phyloP scores from a whole-genome alignment of 305 asterid species.

The Fraxinus xanthoxyloides region DNA sequence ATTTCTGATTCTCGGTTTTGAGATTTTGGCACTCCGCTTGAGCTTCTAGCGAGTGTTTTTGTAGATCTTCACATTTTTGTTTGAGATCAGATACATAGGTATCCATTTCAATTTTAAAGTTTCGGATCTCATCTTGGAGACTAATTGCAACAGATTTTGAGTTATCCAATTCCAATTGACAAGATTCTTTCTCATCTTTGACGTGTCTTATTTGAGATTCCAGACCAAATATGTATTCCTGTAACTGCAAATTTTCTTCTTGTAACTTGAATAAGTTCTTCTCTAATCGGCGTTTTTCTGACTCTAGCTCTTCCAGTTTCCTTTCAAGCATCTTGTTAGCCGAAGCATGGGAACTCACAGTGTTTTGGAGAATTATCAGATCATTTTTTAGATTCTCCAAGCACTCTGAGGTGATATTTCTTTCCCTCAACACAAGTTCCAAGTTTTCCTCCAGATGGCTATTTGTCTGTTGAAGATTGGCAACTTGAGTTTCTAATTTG shows the following conservation, averaged over 20 bases:
- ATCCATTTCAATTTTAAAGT: slow-evolving; percentile 42
- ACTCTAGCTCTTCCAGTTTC: slow-evolving; percentile 40
- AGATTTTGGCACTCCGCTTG: slow-evolving; percentile 48
- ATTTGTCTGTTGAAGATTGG: slow-evolving; percentile 38
- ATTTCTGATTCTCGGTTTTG: slow-evolving; percentile 40
- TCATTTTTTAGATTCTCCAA: slow-evolving; percentile 41
- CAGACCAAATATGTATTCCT: slow-evolving; percentile 30
- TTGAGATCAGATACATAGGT: slow-evolving; percentile 33
- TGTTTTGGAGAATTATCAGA: slow-evolving; percentile 29
- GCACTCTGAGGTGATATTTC: slow-evolving; percentile 29
- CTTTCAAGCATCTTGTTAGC: slow-evolving; percentile 36
- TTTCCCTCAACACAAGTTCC: slow-evolving; percentile 32
- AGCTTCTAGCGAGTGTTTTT: slow-evolving; percentile 38
- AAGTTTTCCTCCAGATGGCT: slow-evolving; percentile 40
- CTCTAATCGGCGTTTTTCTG: slow-evolving; percentile 37
- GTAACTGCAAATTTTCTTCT: slow-evolving; percentile 43
- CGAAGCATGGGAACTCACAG: slow-evolving; percentile 33
- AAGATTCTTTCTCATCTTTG: slow-evolving; percentile 40
- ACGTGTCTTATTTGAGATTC: slow-evolving; percentile 38
- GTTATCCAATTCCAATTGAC: slow-evolving; percentile 33
- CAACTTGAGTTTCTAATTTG: slow-evolving; percentile 43
- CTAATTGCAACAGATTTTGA: slow-evolving; percentile 29
- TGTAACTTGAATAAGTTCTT: slow-evolving; percentile 30
- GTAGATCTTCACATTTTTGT: slow-evolving; percentile 35
- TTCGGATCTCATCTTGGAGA: slow-evolving; percentile 47